Base-by-base conservation (phyloP, 306 rosid species). In the Prunus padus region DNA sequence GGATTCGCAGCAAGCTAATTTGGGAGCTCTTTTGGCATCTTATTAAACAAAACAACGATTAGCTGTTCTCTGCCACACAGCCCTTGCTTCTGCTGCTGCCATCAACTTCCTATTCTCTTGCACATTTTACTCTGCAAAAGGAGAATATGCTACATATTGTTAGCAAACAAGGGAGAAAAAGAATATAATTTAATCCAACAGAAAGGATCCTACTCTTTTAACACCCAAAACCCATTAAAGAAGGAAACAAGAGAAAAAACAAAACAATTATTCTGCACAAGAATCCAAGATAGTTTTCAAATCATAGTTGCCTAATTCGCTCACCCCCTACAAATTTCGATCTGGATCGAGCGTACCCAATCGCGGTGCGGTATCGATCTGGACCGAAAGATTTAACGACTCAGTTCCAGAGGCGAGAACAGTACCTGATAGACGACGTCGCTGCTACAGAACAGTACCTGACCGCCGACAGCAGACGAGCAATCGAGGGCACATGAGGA, bases 31-130 rank as follows among this genome's bases (percentile, higher is more conserved):
- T 88, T 89, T 89, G 14, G 93, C 91, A 33, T 93, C 98, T 87
- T 93, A 97, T 79, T 91, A 96, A 68, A 91, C 88, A 83, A 91
- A 91, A 86, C 84, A 95, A 50, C 97, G 96, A 72, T 95, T 95
- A 37, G 88, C 97, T 65, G 97, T 76, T 84, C 97, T 84, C 79
- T 95, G 99, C 96, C 95, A 95, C 74, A 78, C 76, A 26, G 96
- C 85, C 87, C 99, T 89, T 54, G 86, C 89, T 83, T 91, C 98
- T 73, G 97, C 96, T 72, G 90, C 91, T 1, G 93, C 96, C 97
- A 90, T 91, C 75, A 80, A 52, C 77, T 65, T 51, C 75, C 65
- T 80, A 77, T 65, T 61, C 42, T 66, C 55, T 51, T 67, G 50
- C 67, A 69, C 89, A 86, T 87, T 76, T 83, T 42, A 80, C 79